These are phyloP conservation scores for Lactarius hatsudake DNA, from an alignment of 768 basidiomycete species.

Conservation along the genomic window DNA sequence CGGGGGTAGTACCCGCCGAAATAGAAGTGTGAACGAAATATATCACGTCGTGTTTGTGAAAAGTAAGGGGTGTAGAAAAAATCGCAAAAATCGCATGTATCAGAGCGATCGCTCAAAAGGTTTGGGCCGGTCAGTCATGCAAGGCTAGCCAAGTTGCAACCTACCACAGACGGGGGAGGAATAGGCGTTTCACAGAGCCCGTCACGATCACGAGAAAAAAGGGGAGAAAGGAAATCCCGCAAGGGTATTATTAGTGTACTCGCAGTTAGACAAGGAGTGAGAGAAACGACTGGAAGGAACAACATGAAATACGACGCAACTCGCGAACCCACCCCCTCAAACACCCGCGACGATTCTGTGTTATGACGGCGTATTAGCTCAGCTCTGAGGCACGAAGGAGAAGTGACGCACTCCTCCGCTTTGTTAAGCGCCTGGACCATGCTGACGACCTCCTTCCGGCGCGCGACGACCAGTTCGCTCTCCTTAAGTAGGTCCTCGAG, in stretches of 20 bases:
- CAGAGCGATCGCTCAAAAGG: neutral
- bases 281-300: constrained; percentile 4
- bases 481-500: constrained; percentile 94
- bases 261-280: constrained; percentile 19
- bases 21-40: no score
- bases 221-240: neutral
- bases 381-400: constrained; percentile 7
- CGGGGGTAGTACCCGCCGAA: neutral
- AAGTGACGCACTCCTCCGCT: constrained; percentile 80
- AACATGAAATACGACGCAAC: constrained; percentile 2
- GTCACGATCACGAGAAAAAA: neutral
- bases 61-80: no score
- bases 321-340: constrained; percentile 27
- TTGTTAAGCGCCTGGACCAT: constrained; percentile 96
- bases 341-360: constrained; percentile 64
- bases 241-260: constrained; percentile 30
- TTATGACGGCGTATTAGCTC: constrained; percentile 21
- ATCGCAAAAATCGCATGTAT: neutral
- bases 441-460: constrained; percentile 89
- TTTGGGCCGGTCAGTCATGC: neutral
- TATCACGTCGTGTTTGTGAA: no score
- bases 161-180: neutral
- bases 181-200: neutral
- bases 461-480: constrained; percentile 82
- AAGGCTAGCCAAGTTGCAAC: neutral